phyloP scores from a whole-genome alignment of 2,329 filamentous ascomycete genomes.

The Elsinoe batatas region DNA sequence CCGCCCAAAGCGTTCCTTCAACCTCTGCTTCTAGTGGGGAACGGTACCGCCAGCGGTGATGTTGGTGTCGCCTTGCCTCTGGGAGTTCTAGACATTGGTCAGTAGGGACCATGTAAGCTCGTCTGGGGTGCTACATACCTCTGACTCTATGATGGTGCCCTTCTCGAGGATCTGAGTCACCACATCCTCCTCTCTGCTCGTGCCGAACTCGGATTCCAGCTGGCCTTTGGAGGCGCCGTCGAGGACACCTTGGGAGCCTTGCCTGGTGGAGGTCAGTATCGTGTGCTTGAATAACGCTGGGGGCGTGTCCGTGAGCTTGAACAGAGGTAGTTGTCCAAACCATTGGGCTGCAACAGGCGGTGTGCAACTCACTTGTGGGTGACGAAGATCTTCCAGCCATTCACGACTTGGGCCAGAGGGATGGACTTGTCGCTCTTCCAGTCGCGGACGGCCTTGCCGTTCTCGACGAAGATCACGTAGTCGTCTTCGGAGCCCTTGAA shows the following conservation, averaged over 20 bases:
- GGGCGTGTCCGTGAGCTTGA: no score
- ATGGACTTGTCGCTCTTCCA: conserved; percentile 74
- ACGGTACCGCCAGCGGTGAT: not conserved
- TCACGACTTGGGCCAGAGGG: conserved; percentile 75
- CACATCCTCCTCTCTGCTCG: conserved; percentile 65
- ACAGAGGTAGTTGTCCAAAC: no score
- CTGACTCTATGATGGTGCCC: conserved; percentile 55
- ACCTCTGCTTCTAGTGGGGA: not conserved
- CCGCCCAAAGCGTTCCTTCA: not conserved
- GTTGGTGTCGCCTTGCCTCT: conserved; percentile 6
- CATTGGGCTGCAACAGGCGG: no score
- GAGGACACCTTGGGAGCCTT: conserved; percentile 71
- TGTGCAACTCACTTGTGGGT: conserved; percentile 67
- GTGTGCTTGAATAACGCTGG: no score
- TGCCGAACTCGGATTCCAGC: conserved; percentile 82
- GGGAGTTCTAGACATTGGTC: not conserved
- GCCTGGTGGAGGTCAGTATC: conserved; percentile 41
- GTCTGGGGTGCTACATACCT: no score
- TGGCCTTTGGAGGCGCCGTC: conserved; percentile 65
- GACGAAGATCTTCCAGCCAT: conserved; percentile 77
- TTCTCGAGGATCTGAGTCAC: conserved; percentile 72
- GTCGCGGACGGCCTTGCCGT: conserved; percentile 55
- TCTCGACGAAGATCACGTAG: conserved; percentile 58
- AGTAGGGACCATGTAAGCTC: no score
- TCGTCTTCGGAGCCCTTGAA: conserved; percentile 66